Evolutionary conservation across 2,329 filamentous ascomycete species (phyloP).

Genomic region (Fusarium temperatum): DNA sequence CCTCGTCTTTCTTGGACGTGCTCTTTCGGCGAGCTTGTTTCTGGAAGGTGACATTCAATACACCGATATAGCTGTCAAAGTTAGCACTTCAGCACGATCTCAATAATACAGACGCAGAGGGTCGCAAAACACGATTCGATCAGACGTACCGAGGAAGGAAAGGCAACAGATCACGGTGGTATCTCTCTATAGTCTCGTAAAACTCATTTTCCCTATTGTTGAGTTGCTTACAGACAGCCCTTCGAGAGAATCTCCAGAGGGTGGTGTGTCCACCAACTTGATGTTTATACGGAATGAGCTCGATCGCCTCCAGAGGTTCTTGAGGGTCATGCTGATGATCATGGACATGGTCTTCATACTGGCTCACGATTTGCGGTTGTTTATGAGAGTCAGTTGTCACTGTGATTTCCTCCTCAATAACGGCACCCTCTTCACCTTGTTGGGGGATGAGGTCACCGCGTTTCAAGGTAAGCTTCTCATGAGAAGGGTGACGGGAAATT

Average conservation of each 20-base stretch:
- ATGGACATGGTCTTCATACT: constrained; percentile 59
- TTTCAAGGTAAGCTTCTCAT: constrained; percentile 43
- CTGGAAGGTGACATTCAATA: constrained; percentile 94
- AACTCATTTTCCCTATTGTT: constrained; percentile 99
- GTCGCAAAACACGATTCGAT: constrained; percentile 9
- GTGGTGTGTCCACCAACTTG: constrained; percentile 98
- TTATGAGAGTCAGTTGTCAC: constrained; percentile 45
- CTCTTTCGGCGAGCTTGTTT: constrained; percentile 78
- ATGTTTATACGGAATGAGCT: constrained; percentile 95
- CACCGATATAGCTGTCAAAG: constrained; percentile 85
- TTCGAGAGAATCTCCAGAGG: constrained; percentile 92
- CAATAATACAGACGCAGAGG: background rate
- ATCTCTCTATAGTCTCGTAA: constrained; percentile 93
- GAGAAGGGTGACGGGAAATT: constrained; percentile 41
- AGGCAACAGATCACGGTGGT: constrained; percentile 87
- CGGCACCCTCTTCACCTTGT: constrained; percentile 51
- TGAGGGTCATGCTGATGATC: constrained; percentile 61
- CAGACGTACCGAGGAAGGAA: constrained; percentile 82
- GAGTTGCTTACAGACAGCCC: constrained; percentile 96
- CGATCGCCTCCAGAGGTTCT: constrained; percentile 85
- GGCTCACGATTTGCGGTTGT: constrained; percentile 50
- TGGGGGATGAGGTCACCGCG: constrained; percentile 47
- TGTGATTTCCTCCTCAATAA: constrained; percentile 55
- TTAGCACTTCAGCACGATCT: constrained; percentile 12
- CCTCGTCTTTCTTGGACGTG: constrained; percentile 60